Evolutionary conservation across 1,284 basidiomycete genomes (phyloP).

Genomic region (Anthracocystis panici-leucophaei): DNA sequence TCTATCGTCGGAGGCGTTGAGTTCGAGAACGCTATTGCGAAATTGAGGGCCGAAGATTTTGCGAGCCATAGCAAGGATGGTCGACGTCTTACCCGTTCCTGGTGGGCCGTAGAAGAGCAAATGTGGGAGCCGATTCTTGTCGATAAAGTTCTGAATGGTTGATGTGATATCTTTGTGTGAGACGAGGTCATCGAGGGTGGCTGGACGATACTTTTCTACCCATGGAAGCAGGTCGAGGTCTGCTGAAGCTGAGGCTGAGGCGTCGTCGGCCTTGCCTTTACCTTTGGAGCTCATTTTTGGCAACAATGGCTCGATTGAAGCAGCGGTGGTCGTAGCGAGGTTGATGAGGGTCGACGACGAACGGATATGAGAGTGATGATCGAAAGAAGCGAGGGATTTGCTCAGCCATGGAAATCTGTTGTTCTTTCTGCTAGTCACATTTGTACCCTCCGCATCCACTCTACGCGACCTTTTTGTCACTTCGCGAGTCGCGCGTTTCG

Average conservation of each 20-base stretch:
- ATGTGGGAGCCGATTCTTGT: constrained; percentile 93
- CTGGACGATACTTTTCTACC: constrained; percentile 69
- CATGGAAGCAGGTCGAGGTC: constrained; percentile 54
- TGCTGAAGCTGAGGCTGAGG: constrained; percentile 7
- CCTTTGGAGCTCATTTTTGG: constrained; percentile 37
- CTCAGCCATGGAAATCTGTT: constrained; percentile 27
- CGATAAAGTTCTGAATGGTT: constrained; percentile 80
- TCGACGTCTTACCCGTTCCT: constrained; percentile 96
- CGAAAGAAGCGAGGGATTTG: background rate
- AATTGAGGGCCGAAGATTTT: constrained; percentile 86
- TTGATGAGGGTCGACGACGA: background rate
- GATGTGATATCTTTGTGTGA: constrained; percentile 68
- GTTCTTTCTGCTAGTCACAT: constrained; percentile 24
- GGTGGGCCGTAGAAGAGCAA: constrained; percentile 97
- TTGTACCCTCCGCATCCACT: constrained; percentile 15
- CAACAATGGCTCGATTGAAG: background rate
- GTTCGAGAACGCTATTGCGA: constrained; percentile 92
- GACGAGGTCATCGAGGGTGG: constrained; percentile 65
- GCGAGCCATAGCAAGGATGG: constrained; percentile 94
- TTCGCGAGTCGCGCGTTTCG: constrained; percentile 14
- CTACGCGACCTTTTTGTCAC: constrained; percentile 26
- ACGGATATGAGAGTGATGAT: background rate
- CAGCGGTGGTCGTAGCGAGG: background rate
- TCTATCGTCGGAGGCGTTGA: constrained; percentile 97
- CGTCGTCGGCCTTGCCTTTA: constrained; percentile 46